phyloP scores from a whole-genome alignment of 352 stramenopile genomes.

The Globisporangium carolinianum region DNA sequence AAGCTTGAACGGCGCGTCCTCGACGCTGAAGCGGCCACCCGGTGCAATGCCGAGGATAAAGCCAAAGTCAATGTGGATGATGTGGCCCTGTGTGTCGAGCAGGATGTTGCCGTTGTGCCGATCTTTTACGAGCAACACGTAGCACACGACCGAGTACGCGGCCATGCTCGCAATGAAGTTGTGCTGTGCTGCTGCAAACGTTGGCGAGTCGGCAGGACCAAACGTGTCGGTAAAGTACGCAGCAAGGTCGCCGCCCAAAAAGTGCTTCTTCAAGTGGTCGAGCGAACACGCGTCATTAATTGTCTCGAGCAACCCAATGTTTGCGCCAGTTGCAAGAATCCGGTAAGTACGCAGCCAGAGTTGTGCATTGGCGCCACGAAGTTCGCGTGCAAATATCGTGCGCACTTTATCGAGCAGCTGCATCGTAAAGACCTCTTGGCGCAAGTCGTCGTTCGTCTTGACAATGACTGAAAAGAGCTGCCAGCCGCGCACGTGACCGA shows the following conservation, averaged over 20 bases:
- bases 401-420: conserved; percentile 94
- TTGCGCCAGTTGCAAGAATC: conserved; percentile 92
- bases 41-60: conserved; percentile 98
- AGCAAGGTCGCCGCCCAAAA: conserved; percentile 77
- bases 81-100: conserved; percentile 91
- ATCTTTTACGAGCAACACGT: conserved; percentile 97
- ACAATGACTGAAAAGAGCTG: conserved; percentile 93
- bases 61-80: conserved; percentile 99
- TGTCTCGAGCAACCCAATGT: conserved; percentile 93
- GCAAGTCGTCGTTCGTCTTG: conserved; percentile 97
- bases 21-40: conserved; percentile 95
- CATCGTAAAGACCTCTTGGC: conserved; percentile 97
- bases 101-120: conserved; percentile 99
- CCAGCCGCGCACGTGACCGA: conserved; percentile 79
- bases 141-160: conserved; percentile 96
- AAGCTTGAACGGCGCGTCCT: conserved; percentile 99
- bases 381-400: conserved; percentile 91
- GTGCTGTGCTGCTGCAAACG: conserved; percentile 63
- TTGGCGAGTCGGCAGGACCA: conserved; percentile 26
- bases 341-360: conserved; percentile 93
- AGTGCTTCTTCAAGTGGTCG: conserved; percentile 94
- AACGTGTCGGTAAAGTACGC: conserved; percentile 86
- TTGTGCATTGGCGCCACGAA: conserved; percentile 30
- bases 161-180: conserved; percentile 95
- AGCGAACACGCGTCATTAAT: conserved; percentile 95